A percentile compares a stretch with the other conserved stretches of the same genome.
phyloP scores from a whole-genome alignment of 768 basidiomycete genomes.

The Pulveroboletus sp. region DNA sequence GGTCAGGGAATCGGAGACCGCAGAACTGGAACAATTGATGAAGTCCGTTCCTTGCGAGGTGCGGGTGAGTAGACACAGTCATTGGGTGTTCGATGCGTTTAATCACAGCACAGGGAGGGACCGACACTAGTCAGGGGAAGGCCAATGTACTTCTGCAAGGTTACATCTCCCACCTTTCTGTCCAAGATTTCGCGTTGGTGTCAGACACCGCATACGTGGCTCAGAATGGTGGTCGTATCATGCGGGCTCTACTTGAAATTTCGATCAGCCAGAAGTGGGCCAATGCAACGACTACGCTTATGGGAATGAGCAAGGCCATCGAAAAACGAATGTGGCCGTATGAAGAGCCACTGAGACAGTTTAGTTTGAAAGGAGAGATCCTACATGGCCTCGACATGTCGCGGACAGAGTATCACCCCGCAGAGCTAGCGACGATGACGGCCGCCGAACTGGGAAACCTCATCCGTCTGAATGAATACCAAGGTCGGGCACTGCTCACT shows the following conservation, averaged over 20 bases:
- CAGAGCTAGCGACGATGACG: conserved; percentile 64
- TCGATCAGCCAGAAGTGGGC: conserved; percentile 93
- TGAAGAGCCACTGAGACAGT: conserved; percentile 85
- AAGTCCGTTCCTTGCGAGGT: conserved; percentile 75
- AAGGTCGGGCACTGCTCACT: conserved; percentile 72
- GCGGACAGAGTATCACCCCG: conserved; percentile 75
- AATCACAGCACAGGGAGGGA: conserved; percentile 49
- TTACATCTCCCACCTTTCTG: conserved; percentile 71
- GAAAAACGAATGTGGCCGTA: conserved; percentile 94
- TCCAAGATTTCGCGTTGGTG: conserved; percentile 94
- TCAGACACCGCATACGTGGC: conserved; percentile 93
- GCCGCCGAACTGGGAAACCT: conserved; percentile 72
- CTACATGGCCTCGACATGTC: conserved; percentile 74
- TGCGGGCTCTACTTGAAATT: conserved; percentile 92
- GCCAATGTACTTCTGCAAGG: conserved; percentile 94
- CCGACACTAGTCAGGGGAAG: conserved; percentile 68
- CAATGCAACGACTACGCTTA: conserved; percentile 67
- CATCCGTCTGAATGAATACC: conserved; percentile 79
- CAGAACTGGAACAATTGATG: conserved; percentile 74
- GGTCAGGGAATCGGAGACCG: conserved; percentile 82
- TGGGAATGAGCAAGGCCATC: conserved; percentile 90
- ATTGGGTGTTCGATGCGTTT: neutral
- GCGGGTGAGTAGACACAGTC: conserved; percentile 44
- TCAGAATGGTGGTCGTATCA: conserved; percentile 92
- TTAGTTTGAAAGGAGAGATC: conserved; percentile 70